phyloP scores from a whole-genome alignment of 179 eudicot species.

The Silene coronaria region DNA sequence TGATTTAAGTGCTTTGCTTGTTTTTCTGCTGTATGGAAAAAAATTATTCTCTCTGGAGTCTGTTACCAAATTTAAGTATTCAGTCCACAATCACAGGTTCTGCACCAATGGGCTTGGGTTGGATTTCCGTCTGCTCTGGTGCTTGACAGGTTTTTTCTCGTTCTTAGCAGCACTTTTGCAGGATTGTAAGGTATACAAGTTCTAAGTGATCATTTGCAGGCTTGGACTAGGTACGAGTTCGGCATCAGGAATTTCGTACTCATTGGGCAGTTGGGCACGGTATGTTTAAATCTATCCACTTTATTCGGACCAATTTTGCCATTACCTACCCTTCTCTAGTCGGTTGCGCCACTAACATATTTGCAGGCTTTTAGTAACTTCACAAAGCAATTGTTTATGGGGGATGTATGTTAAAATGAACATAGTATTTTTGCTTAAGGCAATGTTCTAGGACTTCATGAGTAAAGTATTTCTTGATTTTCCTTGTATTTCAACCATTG shows the following conservation, averaged over 20 bases:
- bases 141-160: not conserved
- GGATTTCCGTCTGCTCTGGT: not conserved
- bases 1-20: not conserved
- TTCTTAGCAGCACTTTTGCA: not conserved
- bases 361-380: not conserved
- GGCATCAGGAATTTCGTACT: not conserved
- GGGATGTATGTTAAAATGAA: not conserved
- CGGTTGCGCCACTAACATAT: not conserved
- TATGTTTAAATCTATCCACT: not conserved
- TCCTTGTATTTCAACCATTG: too few relatives aligned
- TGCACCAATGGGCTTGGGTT: not conserved
- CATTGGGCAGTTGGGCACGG: not conserved
- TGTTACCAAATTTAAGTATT: too few relatives aligned
- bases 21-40: not conserved
- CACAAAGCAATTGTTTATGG: not conserved
- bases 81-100: too few relatives aligned
- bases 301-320: not conserved
- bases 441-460: not conserved
- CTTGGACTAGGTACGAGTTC: not conserved
- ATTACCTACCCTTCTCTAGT: not conserved
- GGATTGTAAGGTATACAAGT: not conserved
- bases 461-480: too few relatives aligned
- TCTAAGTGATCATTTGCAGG: not conserved
- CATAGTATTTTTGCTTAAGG: not conserved
- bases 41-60: not conserved